These are phyloP conservation scores for Thielaviopsis punctulata DNA, from an alignment of 2,329 filamentous ascomycete species.

Conservation along the genomic window DNA sequence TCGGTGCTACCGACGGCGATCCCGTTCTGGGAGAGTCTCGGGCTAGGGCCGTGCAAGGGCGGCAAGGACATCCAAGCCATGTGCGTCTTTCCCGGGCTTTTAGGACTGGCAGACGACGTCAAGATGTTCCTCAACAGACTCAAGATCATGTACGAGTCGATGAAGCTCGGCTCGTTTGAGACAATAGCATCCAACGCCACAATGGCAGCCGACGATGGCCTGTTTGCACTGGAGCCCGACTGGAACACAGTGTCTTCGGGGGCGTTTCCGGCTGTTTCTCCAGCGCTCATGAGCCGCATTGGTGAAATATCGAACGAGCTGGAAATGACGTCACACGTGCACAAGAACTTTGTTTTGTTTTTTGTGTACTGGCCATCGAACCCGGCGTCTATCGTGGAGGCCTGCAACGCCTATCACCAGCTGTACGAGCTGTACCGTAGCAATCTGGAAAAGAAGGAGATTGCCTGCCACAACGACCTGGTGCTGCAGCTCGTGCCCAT, in stretches of 20 bases:
- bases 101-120: slow-evolving; percentile 43
- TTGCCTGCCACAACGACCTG: slow-evolving; percentile 5
- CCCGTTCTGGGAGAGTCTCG: slow-evolving; percentile 67
- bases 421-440: slow-evolving; percentile 40
- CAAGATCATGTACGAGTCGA: slow-evolving; percentile 53
- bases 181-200: slow-evolving; percentile 26
- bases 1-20: slow-evolving; percentile 61
- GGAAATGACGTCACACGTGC: slow-evolving; percentile 23
- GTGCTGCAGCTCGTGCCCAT: slow-evolving; percentile 54
- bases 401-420: slow-evolving; percentile 56
- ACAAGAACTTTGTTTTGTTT: slow-evolving; percentile 56
- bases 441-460: not conserved
- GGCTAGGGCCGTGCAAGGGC: slow-evolving; percentile 53
- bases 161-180: slow-evolving; percentile 52
- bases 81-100: slow-evolving; percentile 51
- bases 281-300: slow-evolving; percentile 31
- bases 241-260: not conserved
- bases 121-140: slow-evolving; percentile 49
- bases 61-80: slow-evolving; percentile 53
- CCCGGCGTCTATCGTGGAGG: slow-evolving; percentile 45
- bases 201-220: slow-evolving; percentile 26
- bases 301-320: slow-evolving; percentile 18
- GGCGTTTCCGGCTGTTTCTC: slow-evolving; percentile 7
- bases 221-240: slow-evolving; percentile 3
- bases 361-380: slow-evolving; percentile 53